Conservation (phyloP, 1,139 yeast species). For the Nakaseomyces nivariensis region DNA sequence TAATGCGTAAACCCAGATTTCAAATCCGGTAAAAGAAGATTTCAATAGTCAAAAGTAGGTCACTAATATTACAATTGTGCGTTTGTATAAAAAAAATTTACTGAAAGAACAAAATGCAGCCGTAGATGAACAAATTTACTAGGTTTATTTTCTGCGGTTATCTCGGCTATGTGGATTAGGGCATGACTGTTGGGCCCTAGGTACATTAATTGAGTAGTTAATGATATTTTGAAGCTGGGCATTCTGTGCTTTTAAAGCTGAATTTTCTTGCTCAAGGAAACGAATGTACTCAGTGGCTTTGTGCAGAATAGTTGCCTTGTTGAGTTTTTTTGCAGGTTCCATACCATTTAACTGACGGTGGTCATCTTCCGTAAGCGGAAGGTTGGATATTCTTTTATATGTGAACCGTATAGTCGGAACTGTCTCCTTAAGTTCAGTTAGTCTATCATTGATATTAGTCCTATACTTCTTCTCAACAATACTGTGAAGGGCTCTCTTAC, state of each 20-base stretch:
- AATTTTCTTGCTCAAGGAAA: constrained; percentile 37
- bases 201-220: neutral
- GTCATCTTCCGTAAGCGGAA: constrained; percentile 28
- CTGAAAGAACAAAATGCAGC: neutral
- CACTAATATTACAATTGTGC: too few species aligned
- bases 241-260: constrained; percentile 45
- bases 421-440: constrained; percentile 54
- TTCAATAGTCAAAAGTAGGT: too few species aligned
- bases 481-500: constrained; percentile 52
- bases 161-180: neutral
- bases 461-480: constrained; percentile 70
- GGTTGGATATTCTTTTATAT: constrained; percentile 30
- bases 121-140: neutral
- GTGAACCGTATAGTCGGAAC: constrained; percentile 50
- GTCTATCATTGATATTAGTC: constrained; percentile 61
- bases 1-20: too few species aligned
- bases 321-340: constrained; percentile 76
- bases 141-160: neutral
- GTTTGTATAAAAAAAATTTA: neutral
- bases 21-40: too few species aligned
- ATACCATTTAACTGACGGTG: constrained; percentile 58
- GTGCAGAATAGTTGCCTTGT: constrained; percentile 79
- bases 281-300: constrained; percentile 86
- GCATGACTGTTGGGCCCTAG: neutral
- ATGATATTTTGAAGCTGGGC: constrained; percentile 35